A percentile compares a stretch with the other conserved stretches of the same genome.
These are phyloP conservation scores for Zizania latifolia DNA, from an alignment of 176 grass and related monocot genomes.

Conservation along the genomic window DNA sequence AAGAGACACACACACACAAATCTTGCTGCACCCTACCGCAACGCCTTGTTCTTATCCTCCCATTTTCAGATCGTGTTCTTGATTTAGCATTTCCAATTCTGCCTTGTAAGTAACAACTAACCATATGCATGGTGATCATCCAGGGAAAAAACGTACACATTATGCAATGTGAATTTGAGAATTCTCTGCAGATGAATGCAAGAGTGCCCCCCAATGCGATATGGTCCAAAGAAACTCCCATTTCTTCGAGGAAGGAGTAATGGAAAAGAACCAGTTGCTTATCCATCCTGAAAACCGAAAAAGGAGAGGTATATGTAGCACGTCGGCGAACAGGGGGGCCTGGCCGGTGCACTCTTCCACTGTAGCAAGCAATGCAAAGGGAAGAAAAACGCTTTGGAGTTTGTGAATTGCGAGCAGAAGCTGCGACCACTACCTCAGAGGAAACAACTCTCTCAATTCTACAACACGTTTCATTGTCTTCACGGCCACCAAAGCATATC, in stretches of 20 bases:
- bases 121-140: background rate
- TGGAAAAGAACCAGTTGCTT: constrained; percentile 1
- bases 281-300: constrained; percentile 9
- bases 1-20: background rate
- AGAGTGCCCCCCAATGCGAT: background rate
- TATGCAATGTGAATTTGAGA: background rate
- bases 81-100: too few species aligned
- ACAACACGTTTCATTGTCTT: background rate
- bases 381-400: background rate
- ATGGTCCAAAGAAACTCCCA: background rate
- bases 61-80: too few species aligned
- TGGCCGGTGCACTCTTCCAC: background rate
- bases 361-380: constrained; percentile 23
- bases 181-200: background rate
- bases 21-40: background rate
- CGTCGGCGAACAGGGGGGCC: background rate
- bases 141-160: background rate
- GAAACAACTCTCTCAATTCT: background rate
- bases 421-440: constrained; percentile 13
- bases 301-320: background rate
- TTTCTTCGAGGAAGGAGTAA: constrained; percentile 32
- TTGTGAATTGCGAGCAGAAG: constrained; percentile 2
- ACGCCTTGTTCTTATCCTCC: background rate
- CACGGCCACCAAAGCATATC: background rate
- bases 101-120: background rate